A percentile compares a stretch with the other conserved stretches of the same genome.
Conservation (phyloP, 2,329 filamentous ascomycete genomes). For the Trichoderma endophyticum region DNA sequence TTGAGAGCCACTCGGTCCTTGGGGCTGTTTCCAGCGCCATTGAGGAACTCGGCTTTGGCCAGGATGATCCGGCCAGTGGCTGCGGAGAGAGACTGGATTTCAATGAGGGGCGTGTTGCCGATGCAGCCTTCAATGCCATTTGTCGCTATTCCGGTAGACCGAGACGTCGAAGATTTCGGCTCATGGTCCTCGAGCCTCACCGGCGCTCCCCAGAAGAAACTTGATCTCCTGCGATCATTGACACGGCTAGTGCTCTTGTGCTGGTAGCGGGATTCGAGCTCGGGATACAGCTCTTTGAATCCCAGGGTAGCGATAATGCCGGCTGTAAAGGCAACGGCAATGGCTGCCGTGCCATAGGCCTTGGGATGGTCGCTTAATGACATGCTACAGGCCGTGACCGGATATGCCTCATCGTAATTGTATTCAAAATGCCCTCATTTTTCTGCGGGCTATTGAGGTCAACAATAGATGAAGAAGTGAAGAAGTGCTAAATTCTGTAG, state of each 20-base stretch:
- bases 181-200: constrained; percentile 58
- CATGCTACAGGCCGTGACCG: constrained; percentile 39
- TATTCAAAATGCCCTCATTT: neutral
- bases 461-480: neutral
- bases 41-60: constrained; percentile 93
- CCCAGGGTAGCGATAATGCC: constrained; percentile 73
- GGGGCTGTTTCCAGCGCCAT: constrained; percentile 88
- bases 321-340: constrained; percentile 70
- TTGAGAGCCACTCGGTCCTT: constrained; percentile 92
- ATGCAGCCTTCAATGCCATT: constrained; percentile 89
- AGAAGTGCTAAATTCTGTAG: neutral
- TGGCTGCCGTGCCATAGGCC: constrained; percentile 61
- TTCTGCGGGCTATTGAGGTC: neutral
- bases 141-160: constrained; percentile 43
- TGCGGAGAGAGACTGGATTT: constrained; percentile 78
- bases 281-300: constrained; percentile 76
- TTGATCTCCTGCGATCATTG: constrained; percentile 35
- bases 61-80: constrained; percentile 87
- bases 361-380: constrained; percentile 59
- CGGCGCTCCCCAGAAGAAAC: constrained; percentile 46
- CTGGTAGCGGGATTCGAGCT: constrained; percentile 65
- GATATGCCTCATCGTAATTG: neutral
- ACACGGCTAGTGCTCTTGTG: constrained; percentile 24
- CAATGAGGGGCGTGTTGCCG: constrained; percentile 86
- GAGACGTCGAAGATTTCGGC: constrained; percentile 19